These are phyloP conservation scores for Aureobasidium subglaciale DNA, from an alignment of 2,329 filamentous ascomycete species.

Conservation along the genomic window DNA sequence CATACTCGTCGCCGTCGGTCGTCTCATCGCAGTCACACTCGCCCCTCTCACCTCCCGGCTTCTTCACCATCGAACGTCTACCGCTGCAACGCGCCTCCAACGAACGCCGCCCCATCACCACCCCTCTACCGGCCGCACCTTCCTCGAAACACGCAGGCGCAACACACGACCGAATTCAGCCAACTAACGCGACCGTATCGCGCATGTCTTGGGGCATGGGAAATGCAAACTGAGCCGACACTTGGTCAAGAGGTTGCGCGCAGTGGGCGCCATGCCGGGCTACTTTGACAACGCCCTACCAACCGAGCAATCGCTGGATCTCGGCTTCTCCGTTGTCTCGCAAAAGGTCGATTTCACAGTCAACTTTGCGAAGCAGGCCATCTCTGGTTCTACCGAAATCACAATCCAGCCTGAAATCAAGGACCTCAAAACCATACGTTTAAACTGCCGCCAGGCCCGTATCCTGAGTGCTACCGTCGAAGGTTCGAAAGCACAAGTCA, in stretches of 20 bases:
- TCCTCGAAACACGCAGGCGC: neutral
- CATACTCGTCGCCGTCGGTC: neutral
- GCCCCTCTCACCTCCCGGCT: neutral
- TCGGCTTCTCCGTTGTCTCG: constrained; percentile 58
- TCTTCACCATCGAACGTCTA: neutral
- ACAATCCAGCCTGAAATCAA: constrained; percentile 60
- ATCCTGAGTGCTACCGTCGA: constrained; percentile 46
- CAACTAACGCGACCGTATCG: constrained; percentile 7
- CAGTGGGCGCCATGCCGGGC: constrained; percentile 23
- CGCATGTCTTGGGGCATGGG: constrained; percentile 8
- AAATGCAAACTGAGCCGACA: constrained; percentile 16
- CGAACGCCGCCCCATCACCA: neutral
- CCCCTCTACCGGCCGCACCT: neutral
- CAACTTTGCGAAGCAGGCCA: constrained; percentile 67
- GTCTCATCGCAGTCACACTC: neutral
- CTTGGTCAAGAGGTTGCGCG: constrained; percentile 15
- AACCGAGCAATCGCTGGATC: constrained; percentile 23
- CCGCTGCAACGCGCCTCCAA: neutral
- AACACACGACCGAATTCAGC: neutral
- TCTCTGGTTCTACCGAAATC: constrained; percentile 76
- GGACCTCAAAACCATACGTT: constrained; percentile 47
- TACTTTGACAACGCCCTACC: constrained; percentile 20
- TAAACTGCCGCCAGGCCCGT: constrained; percentile 58
- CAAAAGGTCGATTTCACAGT: constrained; percentile 87
- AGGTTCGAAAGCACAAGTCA: constrained; percentile 31